Evolutionary conservation across 1,284 basidiomycete genomes (phyloP).

Genomic region (Somion occarium): DNA sequence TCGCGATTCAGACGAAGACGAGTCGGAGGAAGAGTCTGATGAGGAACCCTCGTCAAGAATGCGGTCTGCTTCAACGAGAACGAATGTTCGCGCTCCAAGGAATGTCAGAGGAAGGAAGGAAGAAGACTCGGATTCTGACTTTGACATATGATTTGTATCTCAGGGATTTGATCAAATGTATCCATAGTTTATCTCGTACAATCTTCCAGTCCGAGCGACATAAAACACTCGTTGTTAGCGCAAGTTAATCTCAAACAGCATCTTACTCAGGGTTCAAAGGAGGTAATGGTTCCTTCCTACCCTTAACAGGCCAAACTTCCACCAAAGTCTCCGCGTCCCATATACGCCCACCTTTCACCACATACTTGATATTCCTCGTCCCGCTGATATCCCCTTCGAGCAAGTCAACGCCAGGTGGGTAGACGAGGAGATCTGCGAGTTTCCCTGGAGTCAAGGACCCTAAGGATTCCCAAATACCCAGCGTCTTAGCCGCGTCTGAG

Average conservation of each 20-base stretch:
- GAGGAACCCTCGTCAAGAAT: conserved; percentile 42
- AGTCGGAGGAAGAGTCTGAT: conserved; percentile 43
- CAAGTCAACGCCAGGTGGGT: conserved; percentile 52
- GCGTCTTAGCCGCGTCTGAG: conserved; percentile 52
- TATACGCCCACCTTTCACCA: conserved; percentile 58
- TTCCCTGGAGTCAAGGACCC: conserved; percentile 61
- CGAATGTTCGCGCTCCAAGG: conserved; percentile 47
- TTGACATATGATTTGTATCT: conserved; percentile 43
- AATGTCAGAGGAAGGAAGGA: conserved; percentile 54
- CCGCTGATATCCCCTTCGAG: conserved; percentile 45
- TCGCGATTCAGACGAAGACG: conserved; percentile 29
- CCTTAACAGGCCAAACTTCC: conserved; percentile 64
- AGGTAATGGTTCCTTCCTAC: conserved; percentile 47
- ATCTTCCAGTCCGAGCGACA: no score
- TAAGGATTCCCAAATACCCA: conserved; percentile 55
- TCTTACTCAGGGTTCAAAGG: conserved; percentile 53
- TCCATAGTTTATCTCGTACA: no score
- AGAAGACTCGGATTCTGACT: conserved; percentile 62
- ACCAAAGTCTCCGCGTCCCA: conserved; percentile 64
- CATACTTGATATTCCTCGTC: conserved; percentile 46
- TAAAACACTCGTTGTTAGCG: no score
- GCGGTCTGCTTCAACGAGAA: conserved; percentile 53
- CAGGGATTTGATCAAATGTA: no score
- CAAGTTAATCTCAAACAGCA: no score
- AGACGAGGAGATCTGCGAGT: conserved; percentile 65